Percentiles rank a stretch among this genome's conserved stretches.
Evolutionary conservation across 2,329 filamentous ascomycete species (phyloP).

Genomic region (Colletotrichum australisinense): DNA sequence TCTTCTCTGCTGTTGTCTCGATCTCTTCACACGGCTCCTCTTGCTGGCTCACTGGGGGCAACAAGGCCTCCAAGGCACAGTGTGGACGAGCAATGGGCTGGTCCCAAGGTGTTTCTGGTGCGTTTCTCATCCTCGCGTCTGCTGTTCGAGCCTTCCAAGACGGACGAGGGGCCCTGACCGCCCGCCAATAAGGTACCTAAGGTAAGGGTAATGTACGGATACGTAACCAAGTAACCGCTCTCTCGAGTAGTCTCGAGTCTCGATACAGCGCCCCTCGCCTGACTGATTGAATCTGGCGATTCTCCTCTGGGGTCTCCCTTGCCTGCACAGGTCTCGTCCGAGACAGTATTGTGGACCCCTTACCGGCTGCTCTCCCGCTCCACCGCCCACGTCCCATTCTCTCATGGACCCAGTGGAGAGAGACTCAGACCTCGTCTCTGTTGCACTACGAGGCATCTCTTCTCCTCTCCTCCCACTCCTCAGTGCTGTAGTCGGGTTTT

Average conservation of each 20-base stretch:
- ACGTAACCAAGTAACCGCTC: not conserved
- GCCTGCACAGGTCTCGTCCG: slow-evolving; percentile 30
- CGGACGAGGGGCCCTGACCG: slow-evolving; percentile 17
- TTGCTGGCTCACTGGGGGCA: not conserved
- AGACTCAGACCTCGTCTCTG: slow-evolving; percentile 14
- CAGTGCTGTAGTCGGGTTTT: slow-evolving; percentile 2
- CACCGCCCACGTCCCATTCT: not conserved
- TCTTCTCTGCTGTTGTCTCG: not conserved
- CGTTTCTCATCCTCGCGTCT: slow-evolving; percentile 33
- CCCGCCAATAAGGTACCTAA: slow-evolving; percentile 2
- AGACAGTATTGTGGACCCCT: slow-evolving; percentile 29
- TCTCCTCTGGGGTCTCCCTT: slow-evolving; percentile 30
- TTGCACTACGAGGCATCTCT: not conserved
- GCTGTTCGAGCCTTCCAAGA: slow-evolving; percentile 23
- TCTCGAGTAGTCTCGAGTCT: not conserved
- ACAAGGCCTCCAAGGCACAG: slow-evolving; percentile 7
- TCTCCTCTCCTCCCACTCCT: slow-evolving; percentile 4
- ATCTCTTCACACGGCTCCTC: slow-evolving; percentile 6
- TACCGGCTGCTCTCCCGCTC: slow-evolving; percentile 28
- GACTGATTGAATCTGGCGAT: slow-evolving; percentile 26
- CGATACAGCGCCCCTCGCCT: slow-evolving; percentile 22
- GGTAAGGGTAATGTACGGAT: too few relatives aligned
- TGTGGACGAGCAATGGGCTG: slow-evolving; percentile 8
- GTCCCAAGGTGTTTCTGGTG: slow-evolving; percentile 33
- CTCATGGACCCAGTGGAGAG: too few relatives aligned